Conservation (phyloP, 306 rosid genomes). For the Abrus precatorius region DNA sequence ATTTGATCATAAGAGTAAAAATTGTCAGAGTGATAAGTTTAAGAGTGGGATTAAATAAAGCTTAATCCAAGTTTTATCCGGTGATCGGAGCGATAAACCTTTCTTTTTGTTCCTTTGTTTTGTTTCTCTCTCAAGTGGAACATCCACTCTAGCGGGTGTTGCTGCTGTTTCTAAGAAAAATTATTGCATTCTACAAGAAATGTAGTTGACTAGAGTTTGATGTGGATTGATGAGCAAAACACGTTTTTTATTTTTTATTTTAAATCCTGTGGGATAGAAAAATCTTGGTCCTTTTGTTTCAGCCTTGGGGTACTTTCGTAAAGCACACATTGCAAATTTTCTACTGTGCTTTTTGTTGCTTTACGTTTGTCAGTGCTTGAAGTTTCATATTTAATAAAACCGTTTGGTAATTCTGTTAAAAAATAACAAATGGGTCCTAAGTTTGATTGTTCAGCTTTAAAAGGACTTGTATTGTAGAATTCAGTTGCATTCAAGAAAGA, state of each 20-base stretch:
- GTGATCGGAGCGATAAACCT: not conserved
- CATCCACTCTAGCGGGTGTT: not conserved
- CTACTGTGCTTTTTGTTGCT: not conserved
- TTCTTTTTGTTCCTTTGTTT: constrained; percentile 8
- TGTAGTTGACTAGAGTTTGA: constrained; percentile 2
- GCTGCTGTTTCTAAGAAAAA: not conserved
- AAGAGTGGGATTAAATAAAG: not conserved
- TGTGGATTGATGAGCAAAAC: not conserved
- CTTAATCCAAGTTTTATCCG: constrained; percentile 7
- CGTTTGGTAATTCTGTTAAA: not conserved
- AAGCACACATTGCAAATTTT: constrained; percentile 9
- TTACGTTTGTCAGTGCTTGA: not conserved
- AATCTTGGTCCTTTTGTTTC: not conserved
- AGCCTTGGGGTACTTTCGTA: constrained; percentile 17
- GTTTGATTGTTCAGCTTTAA: constrained; percentile 37
- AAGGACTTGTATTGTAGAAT: constrained; percentile 3
- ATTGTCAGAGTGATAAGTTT: too few species aligned
- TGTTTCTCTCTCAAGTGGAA: not conserved
- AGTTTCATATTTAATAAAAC: constrained; percentile 2
- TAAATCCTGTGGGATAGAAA: constrained; percentile 11
- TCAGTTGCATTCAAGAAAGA: not conserved
- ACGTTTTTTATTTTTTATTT: not conserved
- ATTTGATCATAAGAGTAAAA: not conserved
- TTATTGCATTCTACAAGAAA: not conserved
- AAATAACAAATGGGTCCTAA: constrained; percentile 32